Conservation (phyloP, 2,329 filamentous ascomycete species). For the Alternaria panax region DNA sequence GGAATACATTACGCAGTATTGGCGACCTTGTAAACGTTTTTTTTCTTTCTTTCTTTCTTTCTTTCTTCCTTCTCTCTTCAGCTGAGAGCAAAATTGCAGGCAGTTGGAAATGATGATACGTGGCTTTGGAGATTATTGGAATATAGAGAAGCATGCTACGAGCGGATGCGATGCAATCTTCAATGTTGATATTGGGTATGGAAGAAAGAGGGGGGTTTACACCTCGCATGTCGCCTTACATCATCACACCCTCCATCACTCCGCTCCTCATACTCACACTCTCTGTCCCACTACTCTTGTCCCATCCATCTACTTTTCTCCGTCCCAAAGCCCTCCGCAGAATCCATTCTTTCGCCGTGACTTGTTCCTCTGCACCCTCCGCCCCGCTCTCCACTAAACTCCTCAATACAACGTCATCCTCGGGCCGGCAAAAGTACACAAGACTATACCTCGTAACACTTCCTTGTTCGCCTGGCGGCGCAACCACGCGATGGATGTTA, state of each 20-base stretch:
- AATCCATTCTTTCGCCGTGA: slow-evolving; percentile 55
- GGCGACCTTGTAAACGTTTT: too few relatives aligned
- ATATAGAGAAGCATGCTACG: too few relatives aligned
- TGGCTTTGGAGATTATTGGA: too few relatives aligned
- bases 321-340: slow-evolving; percentile 49
- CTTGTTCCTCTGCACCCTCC: slow-evolving; percentile 36
- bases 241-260: slow-evolving; percentile 11
- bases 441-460: slow-evolving; percentile 56
- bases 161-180: too few relatives aligned
- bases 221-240: neutral
- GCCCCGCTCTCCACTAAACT: slow-evolving; percentile 39
- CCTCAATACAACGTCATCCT: slow-evolving; percentile 37
- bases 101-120: too few relatives aligned
- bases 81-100: too few relatives aligned
- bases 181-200: neutral
- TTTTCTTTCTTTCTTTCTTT: too few relatives aligned
- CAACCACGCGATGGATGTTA: slow-evolving; percentile 59
- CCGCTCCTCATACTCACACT: slow-evolving; percentile 23
- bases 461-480: slow-evolving; percentile 57
- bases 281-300: slow-evolving; percentile 47
- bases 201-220: neutral
- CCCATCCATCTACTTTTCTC: slow-evolving; percentile 36
- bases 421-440: slow-evolving; percentile 63
- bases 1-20: too few relatives aligned
- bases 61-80: too few relatives aligned